Evolutionary conservation across 2,329 filamentous ascomycete genomes (phyloP).

Genomic region (Aschersonia sp.): DNA sequence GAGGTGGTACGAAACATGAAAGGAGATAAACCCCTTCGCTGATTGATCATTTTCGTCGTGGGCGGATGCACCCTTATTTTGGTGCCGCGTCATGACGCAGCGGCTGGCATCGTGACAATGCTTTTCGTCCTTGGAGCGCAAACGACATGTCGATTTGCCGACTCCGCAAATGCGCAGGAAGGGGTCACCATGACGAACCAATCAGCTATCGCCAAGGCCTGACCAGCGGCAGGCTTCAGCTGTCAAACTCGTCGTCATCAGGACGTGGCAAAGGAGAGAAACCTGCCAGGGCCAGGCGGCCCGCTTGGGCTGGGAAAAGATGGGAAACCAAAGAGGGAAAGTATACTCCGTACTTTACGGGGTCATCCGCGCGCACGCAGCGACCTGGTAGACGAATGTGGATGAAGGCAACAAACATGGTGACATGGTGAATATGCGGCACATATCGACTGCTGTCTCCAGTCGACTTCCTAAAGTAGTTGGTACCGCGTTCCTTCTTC

Average conservation of each 20-base stretch:
- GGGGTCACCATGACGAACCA: no score
- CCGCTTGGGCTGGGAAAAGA: not conserved
- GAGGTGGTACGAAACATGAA: not conserved
- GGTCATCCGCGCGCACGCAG: not conserved
- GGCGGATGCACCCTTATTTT: not conserved
- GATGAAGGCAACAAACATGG: not conserved
- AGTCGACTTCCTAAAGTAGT: no score
- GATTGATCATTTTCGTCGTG: conserved; percentile 2
- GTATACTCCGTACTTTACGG: not conserved
- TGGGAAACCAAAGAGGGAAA: not conserved
- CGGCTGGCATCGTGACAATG: no score
- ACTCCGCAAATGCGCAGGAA: not conserved
- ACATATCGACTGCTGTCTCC: no score
- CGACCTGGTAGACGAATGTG: not conserved
- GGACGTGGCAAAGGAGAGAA: not conserved
- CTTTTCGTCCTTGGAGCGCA: not conserved
- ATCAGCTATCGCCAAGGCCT: no score
- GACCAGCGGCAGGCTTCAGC: not conserved
- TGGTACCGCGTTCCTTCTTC: not conserved
- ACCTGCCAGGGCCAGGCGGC: not conserved
- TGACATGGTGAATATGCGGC: no score
- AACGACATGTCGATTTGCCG: not conserved
- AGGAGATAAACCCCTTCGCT: conserved; percentile 1
- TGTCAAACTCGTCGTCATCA: not conserved
- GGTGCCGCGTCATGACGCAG: not conserved